Evolutionary conservation across 495 filamentous ascomycete genomes (phyloP), one percentile per base, ranked within the genome.

Genomic region (Cercophora scortea): DNA sequence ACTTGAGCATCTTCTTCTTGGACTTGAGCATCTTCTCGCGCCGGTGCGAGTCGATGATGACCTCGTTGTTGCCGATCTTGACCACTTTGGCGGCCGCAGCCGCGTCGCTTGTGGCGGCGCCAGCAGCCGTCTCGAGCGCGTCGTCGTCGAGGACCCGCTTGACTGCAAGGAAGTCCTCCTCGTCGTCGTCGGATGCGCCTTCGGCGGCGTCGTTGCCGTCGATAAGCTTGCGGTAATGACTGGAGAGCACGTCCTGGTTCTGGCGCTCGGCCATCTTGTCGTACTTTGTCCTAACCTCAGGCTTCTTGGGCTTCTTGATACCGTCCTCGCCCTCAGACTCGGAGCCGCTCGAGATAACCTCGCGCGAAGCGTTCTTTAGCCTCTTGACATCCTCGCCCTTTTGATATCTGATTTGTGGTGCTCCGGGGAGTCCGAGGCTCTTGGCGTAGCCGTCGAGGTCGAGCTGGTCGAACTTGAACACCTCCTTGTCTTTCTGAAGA

Each of bases 251-350:
- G 55, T 94, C 89, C 59, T 96, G 90, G 69, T 97, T 96, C 53
- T 84, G 85, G 55, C 93, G 76, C 71, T 96, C 92, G 60, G 96
- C 94, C 90, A 96, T 96, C 53, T 90, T 88, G 62, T 97, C 88
- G 63, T 92, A 91, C 67, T 93, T 96, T 18, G 93, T 97, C 42
- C 89, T 79, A 6, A 91, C 88, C 40, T 75, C 72, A 10, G 72
- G 62, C 68, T 86, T 81, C 63, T 82, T 87, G 57, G 74, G 75
- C 50, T 78, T 78, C 60, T 77, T 78, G 2, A 52, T 32, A 12
- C 74, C 79, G 45, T 16, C 54, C 15, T 65, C 64, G 18, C 47
- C 55, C 7, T 75, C 72, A 32, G 61, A 61, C 12, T 76, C 73
- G 6, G 70, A 71, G 8, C 79, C 81, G 33, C 74, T 75, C 12